phyloP scores from a whole-genome alignment of 768 basidiomycete genomes.

The Galerina sulciceps region DNA sequence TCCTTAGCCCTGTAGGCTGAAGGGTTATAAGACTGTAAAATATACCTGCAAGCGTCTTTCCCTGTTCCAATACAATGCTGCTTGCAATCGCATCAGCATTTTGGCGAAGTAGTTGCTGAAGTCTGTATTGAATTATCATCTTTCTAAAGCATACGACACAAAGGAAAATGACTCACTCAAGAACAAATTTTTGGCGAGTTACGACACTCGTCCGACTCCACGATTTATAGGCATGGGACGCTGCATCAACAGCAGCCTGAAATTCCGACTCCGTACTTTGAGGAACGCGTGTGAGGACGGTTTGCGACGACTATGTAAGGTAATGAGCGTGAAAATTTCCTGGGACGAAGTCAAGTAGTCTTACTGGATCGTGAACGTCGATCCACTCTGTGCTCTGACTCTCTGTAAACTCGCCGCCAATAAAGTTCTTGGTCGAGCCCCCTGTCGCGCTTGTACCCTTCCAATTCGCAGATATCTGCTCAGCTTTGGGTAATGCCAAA shows the following conservation, averaged over 20 bases:
- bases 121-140: slow-evolving; percentile 44
- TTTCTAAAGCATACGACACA: neutral
- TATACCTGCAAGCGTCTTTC: slow-evolving; percentile 86
- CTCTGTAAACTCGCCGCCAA: slow-evolving; percentile 88
- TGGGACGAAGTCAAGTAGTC: slow-evolving; percentile 22
- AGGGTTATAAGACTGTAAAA: neutral
- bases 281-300: slow-evolving; percentile 85
- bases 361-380: slow-evolving; percentile 88
- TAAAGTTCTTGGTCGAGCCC: slow-evolving; percentile 89
- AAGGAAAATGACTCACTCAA: slow-evolving; percentile 68
- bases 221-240: slow-evolving; percentile 82
- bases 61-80: slow-evolving; percentile 94
- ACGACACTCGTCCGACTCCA: slow-evolving; percentile 90
- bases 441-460: slow-evolving; percentile 87
- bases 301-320: slow-evolving; percentile 78
- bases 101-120: slow-evolving; percentile 85
- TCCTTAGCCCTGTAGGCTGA: neutral
- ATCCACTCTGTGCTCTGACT: slow-evolving; percentile 81
- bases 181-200: slow-evolving; percentile 82
- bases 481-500: slow-evolving; percentile 62
- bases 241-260: slow-evolving; percentile 79
- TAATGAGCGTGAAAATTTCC: slow-evolving; percentile 1
- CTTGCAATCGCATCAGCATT: slow-evolving; percentile 85
- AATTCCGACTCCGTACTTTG: slow-evolving; percentile 87
- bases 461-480: slow-evolving; percentile 77